phyloP scores from a whole-genome alignment of 129 eudicot species.

The Centrapalus pauciflorus region DNA sequence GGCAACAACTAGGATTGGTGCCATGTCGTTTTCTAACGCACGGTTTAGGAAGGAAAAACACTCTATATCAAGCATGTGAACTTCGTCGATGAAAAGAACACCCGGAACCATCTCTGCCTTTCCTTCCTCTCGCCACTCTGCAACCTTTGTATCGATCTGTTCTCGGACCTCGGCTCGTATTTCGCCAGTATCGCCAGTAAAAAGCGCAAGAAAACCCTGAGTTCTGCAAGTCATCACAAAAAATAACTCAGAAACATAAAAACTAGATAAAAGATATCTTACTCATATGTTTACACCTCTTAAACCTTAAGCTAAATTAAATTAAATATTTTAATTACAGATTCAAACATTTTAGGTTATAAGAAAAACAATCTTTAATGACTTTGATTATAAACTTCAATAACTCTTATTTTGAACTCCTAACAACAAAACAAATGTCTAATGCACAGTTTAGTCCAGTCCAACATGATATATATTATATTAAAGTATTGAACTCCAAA shows the following conservation, averaged over 20 bases:
- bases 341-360: no score
- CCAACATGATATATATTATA: no score
- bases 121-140: conserved; percentile 97
- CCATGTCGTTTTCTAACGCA: conserved; percentile 88
- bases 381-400: no score
- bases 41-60: conserved; percentile 90
- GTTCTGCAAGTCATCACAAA: conserved; percentile 42
- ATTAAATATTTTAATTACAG: no score
- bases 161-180: conserved; percentile 91
- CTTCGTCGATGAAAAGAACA: conserved; percentile 85
- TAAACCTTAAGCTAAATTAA: no score
- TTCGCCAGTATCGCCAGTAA: conserved; percentile 92
- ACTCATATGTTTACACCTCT: no score
- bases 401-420: no score
- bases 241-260: no score
- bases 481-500: no score
- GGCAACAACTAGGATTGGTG: conserved; percentile 86
- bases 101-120: conserved; percentile 94
- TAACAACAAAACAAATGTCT: no score
- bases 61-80: conserved; percentile 90
- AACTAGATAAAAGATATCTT: neutral
- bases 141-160: conserved; percentile 90
- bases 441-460: no score
- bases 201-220: conserved; percentile 87
- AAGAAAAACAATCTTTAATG: no score